Conservation (phyloP, 345 rosid species). For the Bruguiera sexangula region DNA sequence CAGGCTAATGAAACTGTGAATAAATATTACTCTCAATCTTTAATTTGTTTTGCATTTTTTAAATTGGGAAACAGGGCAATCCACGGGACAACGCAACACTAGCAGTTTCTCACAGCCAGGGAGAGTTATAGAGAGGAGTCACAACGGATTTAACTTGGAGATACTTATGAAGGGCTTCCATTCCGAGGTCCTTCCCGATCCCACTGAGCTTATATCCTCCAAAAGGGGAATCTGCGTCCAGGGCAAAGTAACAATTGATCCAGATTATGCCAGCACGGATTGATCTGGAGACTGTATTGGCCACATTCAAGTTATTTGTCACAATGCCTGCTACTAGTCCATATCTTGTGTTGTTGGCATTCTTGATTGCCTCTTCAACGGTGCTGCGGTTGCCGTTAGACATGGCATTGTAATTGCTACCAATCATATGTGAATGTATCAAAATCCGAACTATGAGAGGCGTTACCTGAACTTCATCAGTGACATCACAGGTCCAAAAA, state of each 20-base stretch:
- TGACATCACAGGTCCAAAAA: slow-evolving; percentile 79
- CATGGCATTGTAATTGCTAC: too few species aligned
- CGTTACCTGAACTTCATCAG: slow-evolving; percentile 73
- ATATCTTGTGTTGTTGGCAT: slow-evolving; percentile 57
- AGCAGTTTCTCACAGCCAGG: slow-evolving; percentile 50
- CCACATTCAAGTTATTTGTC: slow-evolving; percentile 55
- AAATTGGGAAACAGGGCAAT: background rate
- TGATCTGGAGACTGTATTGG: slow-evolving; percentile 71
- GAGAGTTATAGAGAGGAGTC: slow-evolving; percentile 64
- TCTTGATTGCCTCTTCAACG: slow-evolving; percentile 58
- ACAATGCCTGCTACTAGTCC: slow-evolving; percentile 80
- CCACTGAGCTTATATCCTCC: slow-evolving; percentile 84
- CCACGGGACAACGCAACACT: background rate
- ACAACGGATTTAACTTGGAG: slow-evolving; percentile 63
- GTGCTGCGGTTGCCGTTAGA: slow-evolving; percentile 40
- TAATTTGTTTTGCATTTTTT: background rate
- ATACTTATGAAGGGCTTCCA: slow-evolving; percentile 58
- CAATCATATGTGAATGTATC: too few species aligned
- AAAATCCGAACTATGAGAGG: too few species aligned
- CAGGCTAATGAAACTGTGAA: too few species aligned
- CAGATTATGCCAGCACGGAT: slow-evolving; percentile 58
- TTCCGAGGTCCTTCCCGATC: slow-evolving; percentile 58
- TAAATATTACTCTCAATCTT: background rate
- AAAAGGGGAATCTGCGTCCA: slow-evolving; percentile 54
- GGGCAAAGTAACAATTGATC: slow-evolving; percentile 68